phyloP scores from a whole-genome alignment of 106 monocot genomes.

The Dendrobium officinale region DNA sequence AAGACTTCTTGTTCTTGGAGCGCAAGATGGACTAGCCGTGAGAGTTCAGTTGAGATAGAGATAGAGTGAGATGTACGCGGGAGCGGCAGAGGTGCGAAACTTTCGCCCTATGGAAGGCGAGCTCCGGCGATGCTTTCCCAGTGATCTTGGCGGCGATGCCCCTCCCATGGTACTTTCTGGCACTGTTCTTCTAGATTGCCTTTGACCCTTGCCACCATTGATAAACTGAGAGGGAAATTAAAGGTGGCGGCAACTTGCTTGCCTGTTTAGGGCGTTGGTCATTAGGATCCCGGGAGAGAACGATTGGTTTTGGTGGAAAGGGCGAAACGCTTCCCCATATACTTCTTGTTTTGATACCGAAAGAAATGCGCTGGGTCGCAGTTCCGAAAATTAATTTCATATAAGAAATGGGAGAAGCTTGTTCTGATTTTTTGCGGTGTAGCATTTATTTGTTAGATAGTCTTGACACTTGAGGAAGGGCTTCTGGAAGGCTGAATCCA shows the following conservation, averaged over 20 bases:
- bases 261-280: neutral
- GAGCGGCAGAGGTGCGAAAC: neutral
- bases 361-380: neutral
- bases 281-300: neutral
- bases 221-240: neutral
- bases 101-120: conserved; percentile 6
- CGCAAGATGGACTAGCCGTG: neutral
- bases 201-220: neutral
- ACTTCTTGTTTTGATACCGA: neutral
- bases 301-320: neutral
- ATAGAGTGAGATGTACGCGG: neutral
- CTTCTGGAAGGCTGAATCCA: neutral
- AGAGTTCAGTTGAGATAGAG: neutral
- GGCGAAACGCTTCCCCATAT: neutral
- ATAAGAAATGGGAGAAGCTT: neutral
- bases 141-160: neutral
- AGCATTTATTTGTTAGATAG: neutral
- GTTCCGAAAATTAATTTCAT: neutral
- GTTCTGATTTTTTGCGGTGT: neutral
- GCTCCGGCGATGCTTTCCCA: neutral
- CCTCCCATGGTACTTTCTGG: conserved; percentile 2
- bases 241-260: neutral
- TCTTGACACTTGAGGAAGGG: neutral
- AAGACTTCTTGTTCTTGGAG: neutral
- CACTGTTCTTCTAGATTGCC: neutral